Evolutionary conservation across 345 rosid genomes (phyloP), one percentile per base, ranked within the genome.

Genomic region (Arabis hirsuta): DNA sequence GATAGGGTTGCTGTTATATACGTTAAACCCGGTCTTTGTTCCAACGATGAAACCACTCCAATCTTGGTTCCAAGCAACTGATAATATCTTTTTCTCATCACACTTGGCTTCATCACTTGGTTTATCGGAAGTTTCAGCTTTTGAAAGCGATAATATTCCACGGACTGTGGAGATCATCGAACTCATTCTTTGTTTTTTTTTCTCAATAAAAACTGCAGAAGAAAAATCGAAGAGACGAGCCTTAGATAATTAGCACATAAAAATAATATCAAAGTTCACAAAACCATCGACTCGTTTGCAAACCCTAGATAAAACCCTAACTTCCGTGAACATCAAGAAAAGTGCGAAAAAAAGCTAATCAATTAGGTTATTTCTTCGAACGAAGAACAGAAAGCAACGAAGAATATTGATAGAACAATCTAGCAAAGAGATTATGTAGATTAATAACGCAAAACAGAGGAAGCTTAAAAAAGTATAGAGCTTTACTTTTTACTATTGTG

Each of bases 11-110:
- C 84, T 84, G 64, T 79, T 87, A 51, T 90, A 92, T 55, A 92
- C 87, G 1, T 84, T 86, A 67, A 90, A 90, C 6, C 96, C 98
- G 2, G 0, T 64, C 78, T 67, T 81, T 0, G 90, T 92, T 65
- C 91, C 93, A 26, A 88, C 85, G 13, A 88, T 88, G 83, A 92
- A 87, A 84, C 90, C 88, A 32, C 88, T 84, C 65, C 81, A 88
- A 55, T 87, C 86, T 74, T 90, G 93, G 84, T 90, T 92, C 96
- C 96, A 93, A 31, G 88, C 69, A 2, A 85, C 77, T 8, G 90
- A 86, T 29, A 90, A 78, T 14, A 93, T 68, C 67, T 79, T 88
- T 4, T 47, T 72, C 12, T 81, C 85, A 65, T 55, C 83, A 68
- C 55, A 34, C 36, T 45, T 70, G 46, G 81, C 81, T 2, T 55